Conservation (phyloP, 2,329 filamentous ascomycete species). For the Berkeleyomyces rouxiae region DNA sequence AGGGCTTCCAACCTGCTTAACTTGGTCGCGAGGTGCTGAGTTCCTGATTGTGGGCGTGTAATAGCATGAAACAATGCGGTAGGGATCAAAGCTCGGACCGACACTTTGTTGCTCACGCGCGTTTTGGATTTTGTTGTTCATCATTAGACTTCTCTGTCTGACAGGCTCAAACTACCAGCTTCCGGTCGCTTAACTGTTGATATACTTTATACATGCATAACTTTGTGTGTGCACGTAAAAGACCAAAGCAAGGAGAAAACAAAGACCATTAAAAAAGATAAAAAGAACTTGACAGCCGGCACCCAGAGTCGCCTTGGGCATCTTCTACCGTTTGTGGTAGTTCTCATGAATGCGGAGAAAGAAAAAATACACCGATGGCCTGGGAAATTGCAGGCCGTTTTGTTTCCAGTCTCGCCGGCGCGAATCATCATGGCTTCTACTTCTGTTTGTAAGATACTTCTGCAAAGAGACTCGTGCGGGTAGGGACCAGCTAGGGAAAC, state of each 20-base stretch:
- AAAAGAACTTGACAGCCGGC: background rate
- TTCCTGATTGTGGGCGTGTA: background rate
- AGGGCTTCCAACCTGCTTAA: background rate
- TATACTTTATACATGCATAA: no score
- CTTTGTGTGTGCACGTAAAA: no score
- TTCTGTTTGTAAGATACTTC: no score
- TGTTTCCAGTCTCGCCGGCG: background rate
- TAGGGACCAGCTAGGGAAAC: background rate
- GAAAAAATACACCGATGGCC: background rate
- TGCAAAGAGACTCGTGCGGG: background rate
- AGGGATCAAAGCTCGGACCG: background rate
- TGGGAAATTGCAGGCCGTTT: background rate
- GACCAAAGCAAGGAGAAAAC: background rate
- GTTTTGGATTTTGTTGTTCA: slow-evolving; percentile 1
- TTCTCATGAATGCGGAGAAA: background rate
- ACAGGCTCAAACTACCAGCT: background rate
- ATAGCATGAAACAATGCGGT: background rate
- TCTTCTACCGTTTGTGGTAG: background rate
- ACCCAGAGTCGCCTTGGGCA: background rate
- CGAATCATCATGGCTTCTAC: background rate
- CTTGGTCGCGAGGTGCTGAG: background rate
- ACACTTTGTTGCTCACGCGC: background rate
- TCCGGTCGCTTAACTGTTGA: no score
- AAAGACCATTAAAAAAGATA: background rate
- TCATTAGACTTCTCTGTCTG: background rate